Evolutionary conservation across 805 yeast species (phyloP).

Genomic region (Ogataea naganishii): DNA sequence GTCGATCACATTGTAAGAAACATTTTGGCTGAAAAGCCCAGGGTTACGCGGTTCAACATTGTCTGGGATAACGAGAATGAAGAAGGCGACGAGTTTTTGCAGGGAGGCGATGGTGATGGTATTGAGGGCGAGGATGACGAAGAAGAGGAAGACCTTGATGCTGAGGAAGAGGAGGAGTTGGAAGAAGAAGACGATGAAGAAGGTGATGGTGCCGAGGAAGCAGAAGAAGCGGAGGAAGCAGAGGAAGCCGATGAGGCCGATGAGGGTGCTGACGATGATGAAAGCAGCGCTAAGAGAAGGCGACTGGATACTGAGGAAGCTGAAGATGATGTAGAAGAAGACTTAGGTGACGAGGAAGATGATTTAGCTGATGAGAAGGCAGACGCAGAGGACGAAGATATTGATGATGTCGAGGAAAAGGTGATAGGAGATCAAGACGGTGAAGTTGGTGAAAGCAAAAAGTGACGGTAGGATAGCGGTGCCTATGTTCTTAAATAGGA

Average conservation of each 20-base stretch:
- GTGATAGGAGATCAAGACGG: conserved; percentile 2
- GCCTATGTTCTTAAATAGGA: too few relatives aligned
- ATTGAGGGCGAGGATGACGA: conserved; percentile 58
- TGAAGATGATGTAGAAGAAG: conserved; percentile 15
- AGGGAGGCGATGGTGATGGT: too few relatives aligned
- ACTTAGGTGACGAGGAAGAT: not conserved
- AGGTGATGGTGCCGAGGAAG: conserved; percentile 32
- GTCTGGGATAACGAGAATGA: conserved; percentile 78
- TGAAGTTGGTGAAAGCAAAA: too few relatives aligned
- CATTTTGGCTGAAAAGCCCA: conserved; percentile 92
- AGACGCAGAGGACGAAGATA: conserved; percentile 2
- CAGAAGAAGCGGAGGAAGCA: conserved; percentile 31
- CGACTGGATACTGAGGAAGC: conserved; percentile 24
- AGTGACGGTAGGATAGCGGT: too few relatives aligned
- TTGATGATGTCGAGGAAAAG: conserved; percentile 1
- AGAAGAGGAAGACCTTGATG: conserved; percentile 52
- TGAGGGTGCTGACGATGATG: conserved; percentile 26
- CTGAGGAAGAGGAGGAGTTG: conserved; percentile 47
- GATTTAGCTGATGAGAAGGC: not conserved
- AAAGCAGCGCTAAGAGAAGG: conserved; percentile 20
- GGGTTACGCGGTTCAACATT: conserved; percentile 93
- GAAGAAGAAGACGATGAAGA: conserved; percentile 49
- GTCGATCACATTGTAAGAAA: conserved; percentile 92
- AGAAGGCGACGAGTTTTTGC: conserved; percentile 63
- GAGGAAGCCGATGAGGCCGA: conserved; percentile 34